Conservation (phyloP, 108 stramenopile genomes). For the Licmophora abbreviata region DNA sequence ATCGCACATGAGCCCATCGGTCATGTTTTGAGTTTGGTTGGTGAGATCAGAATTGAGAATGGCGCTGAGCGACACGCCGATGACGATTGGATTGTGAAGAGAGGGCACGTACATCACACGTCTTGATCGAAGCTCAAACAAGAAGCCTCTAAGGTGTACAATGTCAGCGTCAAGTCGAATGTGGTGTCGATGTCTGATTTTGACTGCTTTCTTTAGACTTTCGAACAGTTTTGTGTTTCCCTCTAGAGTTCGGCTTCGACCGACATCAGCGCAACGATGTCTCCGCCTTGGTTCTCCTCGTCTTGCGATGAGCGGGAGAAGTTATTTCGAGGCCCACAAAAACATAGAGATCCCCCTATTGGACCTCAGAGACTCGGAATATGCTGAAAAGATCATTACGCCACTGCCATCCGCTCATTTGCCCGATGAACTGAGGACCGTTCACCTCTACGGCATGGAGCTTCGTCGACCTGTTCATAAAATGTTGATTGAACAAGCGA, state of each 20-base stretch:
- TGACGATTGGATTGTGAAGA: too few species aligned
- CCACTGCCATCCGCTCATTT: slow-evolving; percentile 72
- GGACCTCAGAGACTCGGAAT: background rate
- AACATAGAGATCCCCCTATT: background rate
- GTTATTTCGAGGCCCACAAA: background rate
- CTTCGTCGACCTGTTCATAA: slow-evolving; percentile 49
- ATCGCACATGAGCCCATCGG: background rate
- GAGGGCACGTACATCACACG: too few species aligned
- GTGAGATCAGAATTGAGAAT: too few species aligned
- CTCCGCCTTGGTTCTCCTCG: too few species aligned
- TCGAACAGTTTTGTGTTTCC: background rate
- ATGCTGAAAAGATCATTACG: slow-evolving; percentile 10
- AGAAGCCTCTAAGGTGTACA: slow-evolving; percentile 1
- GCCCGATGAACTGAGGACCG: slow-evolving; percentile 57
- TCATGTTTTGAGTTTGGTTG: background rate
- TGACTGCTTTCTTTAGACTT: background rate
- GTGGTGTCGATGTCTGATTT: background rate
- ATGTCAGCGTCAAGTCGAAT: background rate
- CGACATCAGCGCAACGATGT: too few species aligned
- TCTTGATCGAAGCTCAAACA: too few species aligned
- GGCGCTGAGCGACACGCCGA: too few species aligned
- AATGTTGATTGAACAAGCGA: slow-evolving; percentile 51
- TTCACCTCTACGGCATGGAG: slow-evolving; percentile 61
- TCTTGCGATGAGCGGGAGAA: background rate
- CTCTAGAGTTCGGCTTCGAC: background rate